Conservation (phyloP, 768 basidiomycete species). For the Mycena vulgaris region DNA sequence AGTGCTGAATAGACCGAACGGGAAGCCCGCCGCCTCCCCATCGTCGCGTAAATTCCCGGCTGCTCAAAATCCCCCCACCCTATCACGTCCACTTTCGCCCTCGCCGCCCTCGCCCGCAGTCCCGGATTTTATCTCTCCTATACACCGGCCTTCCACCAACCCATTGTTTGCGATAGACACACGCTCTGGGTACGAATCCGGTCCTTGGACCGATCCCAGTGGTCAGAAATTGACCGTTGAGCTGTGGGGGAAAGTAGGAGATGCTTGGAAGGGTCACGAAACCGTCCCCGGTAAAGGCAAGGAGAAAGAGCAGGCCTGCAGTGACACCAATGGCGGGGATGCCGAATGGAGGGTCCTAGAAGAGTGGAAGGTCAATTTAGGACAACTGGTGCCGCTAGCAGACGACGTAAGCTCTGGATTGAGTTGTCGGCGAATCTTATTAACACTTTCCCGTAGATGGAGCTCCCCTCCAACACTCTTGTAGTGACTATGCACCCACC, state of each 20-base stretch:
- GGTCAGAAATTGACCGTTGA: constrained; percentile 68
- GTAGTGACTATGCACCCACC: constrained; percentile 76
- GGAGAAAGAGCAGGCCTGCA: constrained; percentile 54
- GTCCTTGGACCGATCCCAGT: constrained; percentile 68
- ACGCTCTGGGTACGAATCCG: constrained; percentile 65
- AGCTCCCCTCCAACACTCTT: constrained; percentile 82
- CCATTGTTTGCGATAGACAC: constrained; percentile 80
- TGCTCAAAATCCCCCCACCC: constrained; percentile 44
- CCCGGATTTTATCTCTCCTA: constrained; percentile 82
- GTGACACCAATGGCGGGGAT: constrained; percentile 32
- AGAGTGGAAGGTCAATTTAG: constrained; percentile 76
- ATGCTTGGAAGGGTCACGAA: constrained; percentile 39
- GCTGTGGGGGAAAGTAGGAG: constrained; percentile 68
- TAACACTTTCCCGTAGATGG: constrained; percentile 48
- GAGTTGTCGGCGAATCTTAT: constrained; percentile 19
- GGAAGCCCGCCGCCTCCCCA: constrained; percentile 38
- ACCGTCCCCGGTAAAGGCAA: constrained; percentile 60
- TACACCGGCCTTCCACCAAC: constrained; percentile 89
- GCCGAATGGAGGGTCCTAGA: constrained; percentile 76
- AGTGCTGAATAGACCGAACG: constrained; percentile 37
- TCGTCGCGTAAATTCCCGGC: constrained; percentile 32
- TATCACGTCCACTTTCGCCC: constrained; percentile 23
- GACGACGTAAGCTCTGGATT: constrained; percentile 67
- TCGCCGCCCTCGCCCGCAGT: constrained; percentile 20
- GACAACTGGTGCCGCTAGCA: constrained; percentile 70